Evolutionary conservation across 768 basidiomycete species (phyloP).

Genomic region (Lactarius quietus): DNA sequence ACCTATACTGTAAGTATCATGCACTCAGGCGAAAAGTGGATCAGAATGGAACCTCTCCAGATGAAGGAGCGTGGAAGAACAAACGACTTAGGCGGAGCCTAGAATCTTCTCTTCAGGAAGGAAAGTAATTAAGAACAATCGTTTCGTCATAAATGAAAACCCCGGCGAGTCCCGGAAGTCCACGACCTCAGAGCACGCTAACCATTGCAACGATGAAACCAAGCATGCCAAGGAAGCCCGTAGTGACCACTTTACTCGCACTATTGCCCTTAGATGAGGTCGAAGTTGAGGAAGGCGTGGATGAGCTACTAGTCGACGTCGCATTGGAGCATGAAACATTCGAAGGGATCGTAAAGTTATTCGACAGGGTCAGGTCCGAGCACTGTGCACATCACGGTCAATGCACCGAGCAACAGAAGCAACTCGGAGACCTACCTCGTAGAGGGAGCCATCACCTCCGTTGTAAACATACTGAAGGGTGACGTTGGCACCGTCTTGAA

Average conservation of each 20-base stretch:
- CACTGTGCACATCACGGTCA: conserved; percentile 45
- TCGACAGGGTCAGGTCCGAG: conserved; percentile 70
- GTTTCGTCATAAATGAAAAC: not conserved
- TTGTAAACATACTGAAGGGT: conserved; percentile 66
- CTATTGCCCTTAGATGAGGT: not conserved
- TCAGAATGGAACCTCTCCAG: not conserved
- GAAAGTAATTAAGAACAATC: not conserved
- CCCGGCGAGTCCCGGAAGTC: not conserved
- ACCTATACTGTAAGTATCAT: not conserved
- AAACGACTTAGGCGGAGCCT: not conserved
- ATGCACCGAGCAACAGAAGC: not conserved
- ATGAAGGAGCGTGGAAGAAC: not conserved
- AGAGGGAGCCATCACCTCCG: conserved; percentile 70
- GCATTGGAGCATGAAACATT: conserved; percentile 38
- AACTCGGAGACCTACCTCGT: conserved; percentile 47
- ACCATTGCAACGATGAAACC: conserved; percentile 3
- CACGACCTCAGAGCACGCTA: not conserved
- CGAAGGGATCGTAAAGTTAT: conserved; percentile 46
- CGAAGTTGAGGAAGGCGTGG: not conserved
- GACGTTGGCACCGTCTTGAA: conserved; percentile 64
- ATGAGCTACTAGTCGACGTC: conserved; percentile 21
- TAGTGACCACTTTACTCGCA: not conserved
- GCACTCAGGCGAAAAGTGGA: not conserved
- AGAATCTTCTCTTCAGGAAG: not conserved
- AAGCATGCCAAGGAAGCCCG: conserved; percentile 3